phyloP scores from a whole-genome alignment of 2,329 filamentous ascomycete species.

The Phyllosticta capitalensis region DNA sequence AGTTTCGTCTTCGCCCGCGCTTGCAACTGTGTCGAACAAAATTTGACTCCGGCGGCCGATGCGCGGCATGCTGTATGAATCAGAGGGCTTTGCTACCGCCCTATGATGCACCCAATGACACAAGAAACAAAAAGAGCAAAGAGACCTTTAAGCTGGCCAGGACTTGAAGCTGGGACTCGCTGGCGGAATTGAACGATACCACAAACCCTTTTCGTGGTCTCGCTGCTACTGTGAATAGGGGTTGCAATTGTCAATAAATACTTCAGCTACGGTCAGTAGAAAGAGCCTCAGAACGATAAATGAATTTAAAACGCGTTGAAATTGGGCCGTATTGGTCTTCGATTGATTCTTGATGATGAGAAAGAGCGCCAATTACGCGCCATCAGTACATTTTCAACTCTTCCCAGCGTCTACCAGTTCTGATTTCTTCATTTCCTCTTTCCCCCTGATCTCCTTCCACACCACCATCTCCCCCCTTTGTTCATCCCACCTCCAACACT shows the following conservation, averaged over 20 bases:
- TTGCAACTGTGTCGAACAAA: too few relatives aligned
- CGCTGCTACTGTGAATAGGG: neutral
- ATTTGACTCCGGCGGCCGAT: neutral
- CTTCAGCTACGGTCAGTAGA: too few relatives aligned
- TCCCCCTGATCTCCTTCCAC: constrained; percentile 19
- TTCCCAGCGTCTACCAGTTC: neutral
- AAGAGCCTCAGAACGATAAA: too few relatives aligned
- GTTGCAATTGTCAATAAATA: too few relatives aligned
- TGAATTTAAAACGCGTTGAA: too few relatives aligned
- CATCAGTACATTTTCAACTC: neutral
- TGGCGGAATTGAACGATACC: neutral
- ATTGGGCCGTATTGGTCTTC: too few relatives aligned
- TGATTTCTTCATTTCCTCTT: neutral
- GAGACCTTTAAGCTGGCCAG: neutral
- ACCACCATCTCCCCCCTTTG: constrained; percentile 41
- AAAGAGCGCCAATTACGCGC: neutral
- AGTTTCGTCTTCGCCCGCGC: too few relatives aligned
- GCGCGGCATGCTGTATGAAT: neutral
- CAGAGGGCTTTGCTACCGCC: neutral
- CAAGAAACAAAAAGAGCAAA: neutral
- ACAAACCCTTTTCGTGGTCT: neutral
- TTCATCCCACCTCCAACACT: constrained; percentile 59
- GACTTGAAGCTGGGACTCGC: neutral
- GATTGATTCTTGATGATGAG: neutral
- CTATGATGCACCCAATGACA: neutral